Evolutionary conservation across 768 basidiomycete genomes (phyloP), one percentile per base, ranked within the genome.

Genomic region (Amanita pallidorosea): DNA sequence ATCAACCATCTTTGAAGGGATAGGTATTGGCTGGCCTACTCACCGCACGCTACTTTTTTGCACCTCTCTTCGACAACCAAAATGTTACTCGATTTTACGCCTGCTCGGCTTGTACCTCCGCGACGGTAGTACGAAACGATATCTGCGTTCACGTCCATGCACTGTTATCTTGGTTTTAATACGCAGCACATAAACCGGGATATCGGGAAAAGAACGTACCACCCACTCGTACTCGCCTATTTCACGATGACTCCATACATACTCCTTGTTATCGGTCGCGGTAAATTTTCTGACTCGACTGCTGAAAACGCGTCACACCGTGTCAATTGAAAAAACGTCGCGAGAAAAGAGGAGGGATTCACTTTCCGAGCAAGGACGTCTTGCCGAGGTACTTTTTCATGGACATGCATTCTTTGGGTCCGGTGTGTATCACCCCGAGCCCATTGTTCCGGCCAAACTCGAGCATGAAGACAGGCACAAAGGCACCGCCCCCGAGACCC

Each of bases 21-120:
- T 45, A 20, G 35, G 17, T 15, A 23, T 20, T 20, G 41, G 2
- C 5, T 2, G 5, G 23, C 23, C 23, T 6, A 64, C 73, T 55
- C 57, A 80, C 84, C 84, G 50, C 69, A 68, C 29, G 76, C 76
- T 37, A 84, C 67, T 47, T 77, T 67, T 2, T 69, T 71, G 47
- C 74, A 84, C 5, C 69, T 67, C 56, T 85, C 84, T 37, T 82
- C 80, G 17, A 86, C 70, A 25, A 75, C 80, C 43, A 86, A 64
- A 66, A 76, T 75, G 1, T 81, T 81, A 2, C 81, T 81, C 0
- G 80, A 81, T 41, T 65, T 59, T 17, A 45, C 27, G 15, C 43
- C 43, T 29, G 29, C 25, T 1, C 37, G 42, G 54, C 82, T 68
- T 3, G 80, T 76, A 57, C 83, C 81, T 25, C 74, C 77, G 0